These are phyloP conservation scores for Sporopachydermia lactativora DNA, from an alignment of 805 yeast genomes.

Conservation along the genomic window DNA sequence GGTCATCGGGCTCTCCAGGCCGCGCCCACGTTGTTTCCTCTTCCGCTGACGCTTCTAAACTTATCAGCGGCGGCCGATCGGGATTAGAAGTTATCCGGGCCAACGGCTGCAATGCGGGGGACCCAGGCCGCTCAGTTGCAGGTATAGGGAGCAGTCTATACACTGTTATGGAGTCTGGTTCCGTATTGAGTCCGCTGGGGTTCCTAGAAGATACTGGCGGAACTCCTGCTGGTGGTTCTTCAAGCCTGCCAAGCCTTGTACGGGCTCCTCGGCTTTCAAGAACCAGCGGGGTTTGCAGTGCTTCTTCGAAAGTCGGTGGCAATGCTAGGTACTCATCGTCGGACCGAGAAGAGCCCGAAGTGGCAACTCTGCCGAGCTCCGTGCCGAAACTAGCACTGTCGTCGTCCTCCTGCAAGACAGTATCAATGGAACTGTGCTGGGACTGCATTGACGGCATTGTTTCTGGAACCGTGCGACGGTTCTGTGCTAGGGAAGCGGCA, in stretches of 20 bases:
- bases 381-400: background rate
- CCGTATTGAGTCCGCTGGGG: background rate
- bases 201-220: background rate
- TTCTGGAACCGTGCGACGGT: no score
- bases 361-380: background rate
- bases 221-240: background rate
- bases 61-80: background rate
- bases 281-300: slow-evolving; percentile 1
- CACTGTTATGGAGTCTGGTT: background rate
- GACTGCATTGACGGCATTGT: background rate
- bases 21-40: no score
- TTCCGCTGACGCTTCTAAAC: no score
- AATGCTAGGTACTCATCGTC: background rate
- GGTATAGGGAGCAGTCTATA: background rate
- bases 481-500: background rate
- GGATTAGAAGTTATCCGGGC: background rate
- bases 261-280: background rate
- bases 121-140: background rate
- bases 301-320: slow-evolving; percentile 3
- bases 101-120: background rate
- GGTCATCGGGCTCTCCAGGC: no score
- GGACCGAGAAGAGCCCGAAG: background rate
- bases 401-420: slow-evolving; percentile 1
- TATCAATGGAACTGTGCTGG: background rate
- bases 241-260: background rate